phyloP scores from a whole-genome alignment of 78 protist species.

The Dictyostelium citrinum region DNA sequence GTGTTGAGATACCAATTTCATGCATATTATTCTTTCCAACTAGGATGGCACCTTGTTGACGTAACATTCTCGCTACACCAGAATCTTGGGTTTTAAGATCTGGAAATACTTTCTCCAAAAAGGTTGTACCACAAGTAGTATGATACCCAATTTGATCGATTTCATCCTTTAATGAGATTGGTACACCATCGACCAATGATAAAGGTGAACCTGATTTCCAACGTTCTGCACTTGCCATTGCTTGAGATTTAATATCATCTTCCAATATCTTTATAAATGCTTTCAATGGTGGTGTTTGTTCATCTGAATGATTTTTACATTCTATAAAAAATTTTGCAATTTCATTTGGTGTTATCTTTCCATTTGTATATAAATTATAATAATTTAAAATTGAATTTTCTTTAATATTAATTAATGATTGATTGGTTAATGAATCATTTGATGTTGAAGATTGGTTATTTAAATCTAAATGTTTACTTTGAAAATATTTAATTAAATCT shows the following conservation, averaged over 20 bases:
- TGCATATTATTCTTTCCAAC: conserved; percentile 92
- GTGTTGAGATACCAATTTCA: conserved; percentile 86
- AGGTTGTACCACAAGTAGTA: conserved; percentile 72
- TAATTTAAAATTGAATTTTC: background rate
- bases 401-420: background rate
- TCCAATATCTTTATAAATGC: conserved; percentile 25
- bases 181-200: conserved; percentile 83
- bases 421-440: background rate
- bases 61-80: background rate
- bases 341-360: background rate
- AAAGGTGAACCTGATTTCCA: conserved; percentile 57
- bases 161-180: conserved; percentile 82
- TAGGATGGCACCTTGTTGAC: conserved; percentile 70
- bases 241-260: conserved; percentile 26
- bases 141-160: conserved; percentile 48
- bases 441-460: background rate
- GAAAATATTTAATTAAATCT: background rate
- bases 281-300: background rate
- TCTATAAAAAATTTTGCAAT: background rate
- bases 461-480: background rate
- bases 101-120: background rate
- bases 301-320: conserved; percentile 32
- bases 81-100: conserved; percentile 3
- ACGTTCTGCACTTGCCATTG: conserved; percentile 3
- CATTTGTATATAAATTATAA: background rate